Conservation (phyloP, 345 rosid species). For the Salix viminalis region DNA sequence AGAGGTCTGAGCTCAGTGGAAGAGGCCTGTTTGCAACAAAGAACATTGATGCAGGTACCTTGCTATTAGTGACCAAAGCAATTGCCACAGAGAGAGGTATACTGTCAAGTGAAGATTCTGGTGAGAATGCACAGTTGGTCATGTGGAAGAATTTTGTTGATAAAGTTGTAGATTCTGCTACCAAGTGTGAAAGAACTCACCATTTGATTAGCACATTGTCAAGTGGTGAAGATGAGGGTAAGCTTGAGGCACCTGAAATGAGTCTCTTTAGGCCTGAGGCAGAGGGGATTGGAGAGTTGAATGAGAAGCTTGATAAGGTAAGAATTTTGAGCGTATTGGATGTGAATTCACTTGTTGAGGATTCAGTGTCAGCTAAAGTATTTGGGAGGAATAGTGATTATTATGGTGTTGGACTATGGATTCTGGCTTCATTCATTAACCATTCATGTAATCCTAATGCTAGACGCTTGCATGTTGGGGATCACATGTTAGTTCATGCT, state of each 20-base stretch:
- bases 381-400: constrained; percentile 74
- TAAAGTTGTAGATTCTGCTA: constrained; percentile 42
- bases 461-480: constrained; percentile 74
- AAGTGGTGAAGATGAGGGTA: constrained; percentile 52
- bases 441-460: constrained; percentile 76
- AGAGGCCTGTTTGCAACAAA: constrained; percentile 74
- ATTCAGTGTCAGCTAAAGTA: constrained; percentile 63
- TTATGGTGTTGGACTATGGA: constrained; percentile 78
- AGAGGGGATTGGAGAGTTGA: constrained; percentile 18
- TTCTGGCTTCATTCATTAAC: constrained; percentile 71
- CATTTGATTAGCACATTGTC: constrained; percentile 46
- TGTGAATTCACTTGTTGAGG: constrained; percentile 84
- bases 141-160: constrained; percentile 83
- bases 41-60: constrained; percentile 57
- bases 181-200: constrained; percentile 41
- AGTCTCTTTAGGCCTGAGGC: constrained; percentile 52
- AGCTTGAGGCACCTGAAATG: constrained; percentile 52
- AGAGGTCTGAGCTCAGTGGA: constrained; percentile 63
- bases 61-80: constrained; percentile 63
- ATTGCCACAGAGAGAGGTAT: constrained; percentile 77
- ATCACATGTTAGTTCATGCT: constrained; percentile 54
- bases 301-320: constrained; percentile 32
- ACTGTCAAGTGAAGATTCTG: constrained; percentile 44
- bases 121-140: constrained; percentile 54
- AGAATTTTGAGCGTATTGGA: constrained; percentile 67